Evolutionary conservation across 106 monocot genomes (phyloP).

Genomic region (Apostasia shenzhenica): DNA sequence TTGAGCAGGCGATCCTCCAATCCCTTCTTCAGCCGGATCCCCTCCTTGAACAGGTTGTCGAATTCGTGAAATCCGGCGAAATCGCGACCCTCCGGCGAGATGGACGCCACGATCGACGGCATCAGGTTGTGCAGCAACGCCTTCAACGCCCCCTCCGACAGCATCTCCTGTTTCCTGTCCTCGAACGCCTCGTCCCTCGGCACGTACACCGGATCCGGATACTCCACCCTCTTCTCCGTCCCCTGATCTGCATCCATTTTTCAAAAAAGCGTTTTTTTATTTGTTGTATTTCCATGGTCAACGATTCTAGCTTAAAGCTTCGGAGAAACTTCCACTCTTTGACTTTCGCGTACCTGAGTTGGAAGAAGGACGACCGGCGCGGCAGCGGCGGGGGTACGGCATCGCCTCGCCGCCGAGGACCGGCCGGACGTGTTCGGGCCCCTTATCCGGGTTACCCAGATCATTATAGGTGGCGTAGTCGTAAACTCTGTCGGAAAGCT

Average conservation of each 20-base stretch:
- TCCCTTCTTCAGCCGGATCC: slow-evolving; percentile 40
- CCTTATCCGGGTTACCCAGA: slow-evolving; percentile 73
- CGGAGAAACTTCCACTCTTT: background rate
- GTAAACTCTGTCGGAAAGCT: slow-evolving; percentile 44
- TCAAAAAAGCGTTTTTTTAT: background rate
- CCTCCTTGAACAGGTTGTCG: slow-evolving; percentile 80
- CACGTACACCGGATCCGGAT: slow-evolving; percentile 61
- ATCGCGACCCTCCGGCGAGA: slow-evolving; percentile 47
- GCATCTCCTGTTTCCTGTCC: slow-evolving; percentile 63
- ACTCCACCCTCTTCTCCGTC: slow-evolving; percentile 59
- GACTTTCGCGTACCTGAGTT: slow-evolving; percentile 30
- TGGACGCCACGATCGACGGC: slow-evolving; percentile 40
- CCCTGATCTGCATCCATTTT: slow-evolving; percentile 3
- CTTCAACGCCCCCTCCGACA: slow-evolving; percentile 34
- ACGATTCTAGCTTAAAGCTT: background rate
- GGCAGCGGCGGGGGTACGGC: slow-evolving; percentile 57
- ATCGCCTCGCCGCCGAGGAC: slow-evolving; percentile 43
- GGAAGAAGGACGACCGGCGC: slow-evolving; percentile 50
- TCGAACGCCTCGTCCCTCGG: slow-evolving; percentile 81
- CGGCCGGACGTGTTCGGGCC: slow-evolving; percentile 27
- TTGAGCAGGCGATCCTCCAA: slow-evolving; percentile 46
- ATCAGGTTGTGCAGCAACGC: slow-evolving; percentile 68
- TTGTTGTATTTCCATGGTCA: background rate
- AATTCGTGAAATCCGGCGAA: slow-evolving; percentile 75
- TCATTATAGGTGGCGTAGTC: slow-evolving; percentile 69